These are phyloP conservation scores for Diatrype stigma DNA, from an alignment of 2,329 filamentous ascomycete species.

Conservation along the genomic window DNA sequence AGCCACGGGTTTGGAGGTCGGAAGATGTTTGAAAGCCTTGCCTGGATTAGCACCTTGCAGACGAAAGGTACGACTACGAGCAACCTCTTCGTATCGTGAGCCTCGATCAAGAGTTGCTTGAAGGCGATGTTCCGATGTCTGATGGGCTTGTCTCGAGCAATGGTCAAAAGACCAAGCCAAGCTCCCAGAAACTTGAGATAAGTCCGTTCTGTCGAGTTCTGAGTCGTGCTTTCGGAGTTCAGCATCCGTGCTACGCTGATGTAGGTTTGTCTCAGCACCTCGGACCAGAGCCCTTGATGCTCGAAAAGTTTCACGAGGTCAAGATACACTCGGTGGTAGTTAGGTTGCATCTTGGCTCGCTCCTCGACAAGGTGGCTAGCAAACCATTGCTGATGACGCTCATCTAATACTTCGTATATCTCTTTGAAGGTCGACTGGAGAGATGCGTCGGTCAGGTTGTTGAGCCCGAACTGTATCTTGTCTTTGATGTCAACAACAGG, in stretches of 20 bases:
- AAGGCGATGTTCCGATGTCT: slow-evolving; percentile 96
- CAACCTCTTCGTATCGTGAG: slow-evolving; percentile 85
- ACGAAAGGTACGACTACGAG: slow-evolving; percentile 95
- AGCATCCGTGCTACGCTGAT: slow-evolving; percentile 80
- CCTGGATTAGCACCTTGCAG: slow-evolving; percentile 89
- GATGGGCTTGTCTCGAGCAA: slow-evolving; percentile 91
- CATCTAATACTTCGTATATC: slow-evolving; percentile 71
- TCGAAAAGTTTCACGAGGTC: slow-evolving; percentile 82
- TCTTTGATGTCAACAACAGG: slow-evolving; percentile 83
- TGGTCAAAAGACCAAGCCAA: slow-evolving; percentile 90
- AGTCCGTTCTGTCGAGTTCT: slow-evolving; percentile 76
- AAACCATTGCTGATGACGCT: slow-evolving; percentile 92
- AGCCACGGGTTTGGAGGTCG: slow-evolving; percentile 94
- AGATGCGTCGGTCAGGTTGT: slow-evolving; percentile 92
- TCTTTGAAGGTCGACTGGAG: slow-evolving; percentile 80
- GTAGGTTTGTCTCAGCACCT: slow-evolving; percentile 92
- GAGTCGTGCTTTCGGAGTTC: slow-evolving; percentile 83
- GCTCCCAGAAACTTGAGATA: slow-evolving; percentile 90
- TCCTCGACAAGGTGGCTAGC: slow-evolving; percentile 92
- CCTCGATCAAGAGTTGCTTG: slow-evolving; percentile 90
- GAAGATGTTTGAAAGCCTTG: slow-evolving; percentile 81
- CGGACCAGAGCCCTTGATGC: slow-evolving; percentile 73
- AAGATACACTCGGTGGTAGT: slow-evolving; percentile 91
- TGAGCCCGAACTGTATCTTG: slow-evolving; percentile 91
- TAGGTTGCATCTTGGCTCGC: slow-evolving; percentile 93